A percentile compares a stretch with the other conserved stretches of the same genome.
Conservation (phyloP, 1,284 basidiomycete species). For the Tremellales sp. region DNA sequence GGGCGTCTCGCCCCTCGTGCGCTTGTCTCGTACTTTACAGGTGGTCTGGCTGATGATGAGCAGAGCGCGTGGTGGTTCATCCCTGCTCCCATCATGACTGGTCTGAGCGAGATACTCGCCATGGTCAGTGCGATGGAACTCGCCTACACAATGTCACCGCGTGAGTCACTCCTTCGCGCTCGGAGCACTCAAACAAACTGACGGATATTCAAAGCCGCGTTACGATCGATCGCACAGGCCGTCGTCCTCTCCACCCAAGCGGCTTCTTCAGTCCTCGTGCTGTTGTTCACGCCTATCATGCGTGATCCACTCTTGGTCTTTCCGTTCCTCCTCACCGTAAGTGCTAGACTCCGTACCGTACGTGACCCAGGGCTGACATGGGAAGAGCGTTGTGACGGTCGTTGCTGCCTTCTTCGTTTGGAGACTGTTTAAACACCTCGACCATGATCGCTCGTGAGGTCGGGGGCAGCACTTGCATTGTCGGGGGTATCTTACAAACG, state of each 20-base stretch:
- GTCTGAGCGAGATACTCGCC: slow-evolving; percentile 22
- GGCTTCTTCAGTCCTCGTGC: slow-evolving; percentile 13
- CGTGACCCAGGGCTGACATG: slow-evolving; percentile 5
- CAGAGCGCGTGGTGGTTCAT: slow-evolving; percentile 29
- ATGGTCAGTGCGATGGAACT: slow-evolving; percentile 27
- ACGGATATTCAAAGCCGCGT: slow-evolving; percentile 9
- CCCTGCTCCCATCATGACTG: slow-evolving; percentile 21
- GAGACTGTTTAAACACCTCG: slow-evolving; percentile 19
- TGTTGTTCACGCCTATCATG: slow-evolving; percentile 25
- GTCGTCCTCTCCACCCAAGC: slow-evolving; percentile 27
- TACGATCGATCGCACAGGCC: slow-evolving; percentile 25
- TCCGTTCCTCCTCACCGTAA: slow-evolving; percentile 24
- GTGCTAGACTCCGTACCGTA: slow-evolving; percentile 3
- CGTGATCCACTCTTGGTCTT: slow-evolving; percentile 25
- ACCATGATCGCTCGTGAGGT: slow-evolving; percentile 7
- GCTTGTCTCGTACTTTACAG: slow-evolving; percentile 1
- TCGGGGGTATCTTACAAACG: no score
- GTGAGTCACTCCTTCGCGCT: slow-evolving; percentile 8
- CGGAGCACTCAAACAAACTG: neutral
- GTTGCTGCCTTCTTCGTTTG: slow-evolving; percentile 14
- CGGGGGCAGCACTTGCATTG: no score
- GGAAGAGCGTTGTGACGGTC: slow-evolving; percentile 15
- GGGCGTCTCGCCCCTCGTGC: slow-evolving; percentile 13
- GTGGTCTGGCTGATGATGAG: neutral
- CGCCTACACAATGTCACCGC: slow-evolving; percentile 27